phyloP scores from a whole-genome alignment of 306 rosid genomes.

The Trifolium pratense region DNA sequence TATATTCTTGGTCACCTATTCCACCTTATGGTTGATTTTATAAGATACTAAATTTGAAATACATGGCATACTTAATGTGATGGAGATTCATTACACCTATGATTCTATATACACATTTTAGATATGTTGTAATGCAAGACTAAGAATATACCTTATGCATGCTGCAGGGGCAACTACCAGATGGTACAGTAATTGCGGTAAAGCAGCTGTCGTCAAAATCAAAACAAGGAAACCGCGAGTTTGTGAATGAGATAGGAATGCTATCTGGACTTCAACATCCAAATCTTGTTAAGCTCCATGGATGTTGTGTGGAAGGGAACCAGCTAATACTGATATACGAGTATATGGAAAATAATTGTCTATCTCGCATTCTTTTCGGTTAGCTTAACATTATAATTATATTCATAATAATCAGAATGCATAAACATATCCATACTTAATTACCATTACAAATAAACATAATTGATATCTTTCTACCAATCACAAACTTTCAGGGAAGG shows the following conservation, averaged over 20 bases:
- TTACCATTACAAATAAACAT: conserved; percentile 18
- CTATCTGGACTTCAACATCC: conserved; percentile 92
- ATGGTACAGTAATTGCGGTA: conserved; percentile 86
- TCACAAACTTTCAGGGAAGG: conserved; percentile 55
- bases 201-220: conserved; percentile 94
- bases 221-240: conserved; percentile 96
- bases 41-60: neutral
- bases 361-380: conserved; percentile 91
- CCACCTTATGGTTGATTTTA: neutral
- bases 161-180: conserved; percentile 78
- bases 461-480: conserved; percentile 27
- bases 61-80: neutral
- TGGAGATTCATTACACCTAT: neutral
- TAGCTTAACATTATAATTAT: conserved; percentile 29
- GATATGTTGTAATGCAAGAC: conserved; percentile 14
- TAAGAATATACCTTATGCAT: conserved; percentile 37
- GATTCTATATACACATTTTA: neutral
- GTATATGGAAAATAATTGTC: conserved; percentile 93
- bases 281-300: conserved; percentile 91
- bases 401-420: conserved; percentile 6
- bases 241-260: conserved; percentile 92
- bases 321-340: conserved; percentile 82
- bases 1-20: conserved; percentile 3
- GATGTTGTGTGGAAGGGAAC: conserved; percentile 93
- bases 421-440: conserved; percentile 9